A percentile compares a stretch with the other conserved stretches of the same genome.
Conservation (phyloP, 2,329 filamentous ascomycete species). For the Talaromyces sp. region DNA sequence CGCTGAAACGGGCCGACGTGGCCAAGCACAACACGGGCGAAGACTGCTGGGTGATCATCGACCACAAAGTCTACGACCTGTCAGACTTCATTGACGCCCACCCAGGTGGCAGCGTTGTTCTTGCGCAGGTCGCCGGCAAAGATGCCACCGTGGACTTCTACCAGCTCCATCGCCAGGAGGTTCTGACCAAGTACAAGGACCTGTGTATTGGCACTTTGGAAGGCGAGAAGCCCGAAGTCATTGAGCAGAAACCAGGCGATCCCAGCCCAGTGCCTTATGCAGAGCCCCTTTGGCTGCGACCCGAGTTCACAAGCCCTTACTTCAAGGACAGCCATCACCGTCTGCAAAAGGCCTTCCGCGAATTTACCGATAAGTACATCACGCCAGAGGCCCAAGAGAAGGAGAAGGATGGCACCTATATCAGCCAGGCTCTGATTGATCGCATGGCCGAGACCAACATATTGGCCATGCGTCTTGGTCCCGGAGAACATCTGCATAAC, state of each 20-base stretch:
- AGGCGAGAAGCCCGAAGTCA: slow-evolving; percentile 68
- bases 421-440: slow-evolving; percentile 66
- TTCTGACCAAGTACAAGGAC: slow-evolving; percentile 70
- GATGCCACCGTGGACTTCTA: slow-evolving; percentile 82
- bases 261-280: slow-evolving; percentile 74
- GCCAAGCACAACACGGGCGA: slow-evolving; percentile 70
- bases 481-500: slow-evolving; percentile 74
- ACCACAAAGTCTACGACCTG: slow-evolving; percentile 81
- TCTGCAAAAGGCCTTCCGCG: slow-evolving; percentile 63
- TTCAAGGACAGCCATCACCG: slow-evolving; percentile 68
- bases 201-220: slow-evolving; percentile 70
- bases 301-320: slow-evolving; percentile 72
- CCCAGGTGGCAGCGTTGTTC: slow-evolving; percentile 73
- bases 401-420: slow-evolving; percentile 66
- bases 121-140: slow-evolving; percentile 71
- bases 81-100: slow-evolving; percentile 81
- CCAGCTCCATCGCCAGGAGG: slow-evolving; percentile 86
- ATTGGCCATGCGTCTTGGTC: slow-evolving; percentile 75
- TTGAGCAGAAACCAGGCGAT: slow-evolving; percentile 63
- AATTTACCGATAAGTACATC: slow-evolving; percentile 67
- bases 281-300: slow-evolving; percentile 76
- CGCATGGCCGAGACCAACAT: slow-evolving; percentile 69
- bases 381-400: slow-evolving; percentile 69
- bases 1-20: slow-evolving; percentile 53
- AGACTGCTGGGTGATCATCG: slow-evolving; percentile 76